phyloP scores from a whole-genome alignment of 257 asterid genomes.

The Perilla frutescens region DNA sequence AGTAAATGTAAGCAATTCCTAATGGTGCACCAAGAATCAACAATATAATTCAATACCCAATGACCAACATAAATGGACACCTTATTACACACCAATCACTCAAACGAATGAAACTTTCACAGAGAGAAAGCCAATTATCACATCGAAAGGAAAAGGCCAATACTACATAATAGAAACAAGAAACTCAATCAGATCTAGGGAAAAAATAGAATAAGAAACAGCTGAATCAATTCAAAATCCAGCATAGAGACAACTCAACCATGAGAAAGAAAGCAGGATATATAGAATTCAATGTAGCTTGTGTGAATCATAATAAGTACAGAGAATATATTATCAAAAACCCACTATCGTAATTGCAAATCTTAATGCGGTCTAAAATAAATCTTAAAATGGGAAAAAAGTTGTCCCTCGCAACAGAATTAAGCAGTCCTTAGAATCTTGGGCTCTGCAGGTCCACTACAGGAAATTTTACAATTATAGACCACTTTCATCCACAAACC shows the following conservation, averaged over 20 bases:
- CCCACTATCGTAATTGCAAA: slow-evolving; percentile 32
- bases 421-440: slow-evolving; percentile 31
- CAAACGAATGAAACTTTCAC: neutral
- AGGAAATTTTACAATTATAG: slow-evolving; percentile 46
- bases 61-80: neutral
- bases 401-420: slow-evolving; percentile 43
- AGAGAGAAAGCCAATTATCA: neutral
- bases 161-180: too few relatives aligned
- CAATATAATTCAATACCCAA: neutral
- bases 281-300: slow-evolving; percentile 25
- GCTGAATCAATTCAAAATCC: neutral
- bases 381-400: slow-evolving; percentile 23
- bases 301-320: slow-evolving; percentile 12
- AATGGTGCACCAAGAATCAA: neutral
- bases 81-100: neutral
- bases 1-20: neutral
- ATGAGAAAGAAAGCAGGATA: neutral
- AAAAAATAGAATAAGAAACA: neutral
- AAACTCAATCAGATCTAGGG: neutral
- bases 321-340: slow-evolving; percentile 18
- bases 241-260: neutral
- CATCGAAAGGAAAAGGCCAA: neutral
- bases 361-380: slow-evolving; percentile 38
- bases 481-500: slow-evolving; percentile 48
- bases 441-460: slow-evolving; percentile 44